A percentile compares a stretch with the other conserved stretches of the same genome.
These are phyloP conservation scores for Leccinum ponderosum DNA, from an alignment of 1,284 basidiomycete genomes.

Conservation along the genomic window DNA sequence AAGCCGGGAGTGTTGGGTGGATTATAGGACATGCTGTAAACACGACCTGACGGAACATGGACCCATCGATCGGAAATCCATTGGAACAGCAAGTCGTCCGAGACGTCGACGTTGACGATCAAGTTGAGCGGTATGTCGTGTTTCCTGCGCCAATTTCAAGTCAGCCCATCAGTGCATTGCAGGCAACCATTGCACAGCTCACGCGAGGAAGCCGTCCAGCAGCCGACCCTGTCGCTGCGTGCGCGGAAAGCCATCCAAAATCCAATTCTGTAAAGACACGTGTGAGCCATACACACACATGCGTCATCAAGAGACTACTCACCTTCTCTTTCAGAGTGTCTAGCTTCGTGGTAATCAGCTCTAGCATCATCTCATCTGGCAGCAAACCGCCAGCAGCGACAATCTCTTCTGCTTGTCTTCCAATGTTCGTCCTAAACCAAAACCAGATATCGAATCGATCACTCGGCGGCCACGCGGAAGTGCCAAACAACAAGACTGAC, in stretches of 20 bases:
- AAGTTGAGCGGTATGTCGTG: constrained; percentile 71
- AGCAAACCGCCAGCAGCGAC: constrained; percentile 75
- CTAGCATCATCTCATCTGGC: constrained; percentile 76
- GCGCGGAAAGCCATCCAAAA: constrained; percentile 94
- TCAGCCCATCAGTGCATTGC: not conserved
- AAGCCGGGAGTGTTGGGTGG: constrained; percentile 82
- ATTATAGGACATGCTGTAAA: constrained; percentile 92
- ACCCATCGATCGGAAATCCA: constrained; percentile 93
- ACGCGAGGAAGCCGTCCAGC: constrained; percentile 74
- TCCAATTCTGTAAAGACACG: constrained; percentile 66
- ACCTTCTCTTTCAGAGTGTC: constrained; percentile 64
- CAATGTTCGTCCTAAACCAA: constrained; percentile 63
- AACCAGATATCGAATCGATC: not conserved
- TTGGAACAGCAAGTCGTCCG: constrained; percentile 84
- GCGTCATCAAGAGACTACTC: constrained; percentile 11
- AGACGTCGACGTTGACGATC: constrained; percentile 88
- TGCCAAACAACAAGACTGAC: constrained; percentile 27
- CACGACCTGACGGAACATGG: constrained; percentile 87
- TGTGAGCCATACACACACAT: constrained; percentile 7
- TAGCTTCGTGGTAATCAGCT: constrained; percentile 70
- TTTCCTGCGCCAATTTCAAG: constrained; percentile 39
- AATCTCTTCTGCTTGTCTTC: constrained; percentile 70
- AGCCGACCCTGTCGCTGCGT: constrained; percentile 88
- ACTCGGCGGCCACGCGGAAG: not conserved
- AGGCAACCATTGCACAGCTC: constrained; percentile 21